These are phyloP conservation scores for Staphylotrichum longicolle DNA, from an alignment of 495 filamentous ascomycete genomes.

Conservation along the genomic window DNA sequence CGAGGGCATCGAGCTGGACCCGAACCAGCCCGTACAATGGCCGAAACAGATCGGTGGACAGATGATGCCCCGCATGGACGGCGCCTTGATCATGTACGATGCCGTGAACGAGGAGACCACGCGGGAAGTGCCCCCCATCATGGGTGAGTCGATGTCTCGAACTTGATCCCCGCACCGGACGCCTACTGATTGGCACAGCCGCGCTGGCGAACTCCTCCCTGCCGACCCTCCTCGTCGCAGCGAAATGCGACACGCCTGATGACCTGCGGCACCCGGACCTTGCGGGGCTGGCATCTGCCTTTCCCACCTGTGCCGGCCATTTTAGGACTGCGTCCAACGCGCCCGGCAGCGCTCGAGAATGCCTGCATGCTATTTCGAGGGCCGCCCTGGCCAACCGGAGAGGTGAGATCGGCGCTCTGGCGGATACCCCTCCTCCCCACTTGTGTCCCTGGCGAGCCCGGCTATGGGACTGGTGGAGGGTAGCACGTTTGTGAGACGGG, in stretches of 20 bases:
- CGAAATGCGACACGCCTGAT: conserved; percentile 75
- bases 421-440: neutral
- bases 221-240: conserved; percentile 75
- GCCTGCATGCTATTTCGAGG: conserved; percentile 71
- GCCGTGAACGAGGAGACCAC: conserved; percentile 72
- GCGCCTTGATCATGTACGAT: conserved; percentile 81
- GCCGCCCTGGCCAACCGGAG: conserved; percentile 61
- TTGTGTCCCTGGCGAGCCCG: too few species aligned
- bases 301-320: conserved; percentile 61
- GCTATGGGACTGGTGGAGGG: too few species aligned
- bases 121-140: conserved; percentile 60
- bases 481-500: neutral
- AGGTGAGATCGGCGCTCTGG: conserved; percentile 53
- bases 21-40: conserved; percentile 70
- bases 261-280: conserved; percentile 59
- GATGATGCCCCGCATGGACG: conserved; percentile 71
- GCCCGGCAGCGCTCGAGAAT: conserved; percentile 72
- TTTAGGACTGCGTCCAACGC: conserved; percentile 68
- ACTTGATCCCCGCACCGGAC: neutral
- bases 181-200: conserved; percentile 50
- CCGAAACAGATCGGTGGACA: conserved; percentile 67
- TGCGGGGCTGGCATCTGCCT: conserved; percentile 57
- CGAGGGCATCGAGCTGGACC: conserved; percentile 64
- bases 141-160: conserved; percentile 58
- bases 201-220: conserved; percentile 63